These are phyloP conservation scores for Castanea mollissima DNA, from an alignment of 306 rosid species.

Conservation along the genomic window DNA sequence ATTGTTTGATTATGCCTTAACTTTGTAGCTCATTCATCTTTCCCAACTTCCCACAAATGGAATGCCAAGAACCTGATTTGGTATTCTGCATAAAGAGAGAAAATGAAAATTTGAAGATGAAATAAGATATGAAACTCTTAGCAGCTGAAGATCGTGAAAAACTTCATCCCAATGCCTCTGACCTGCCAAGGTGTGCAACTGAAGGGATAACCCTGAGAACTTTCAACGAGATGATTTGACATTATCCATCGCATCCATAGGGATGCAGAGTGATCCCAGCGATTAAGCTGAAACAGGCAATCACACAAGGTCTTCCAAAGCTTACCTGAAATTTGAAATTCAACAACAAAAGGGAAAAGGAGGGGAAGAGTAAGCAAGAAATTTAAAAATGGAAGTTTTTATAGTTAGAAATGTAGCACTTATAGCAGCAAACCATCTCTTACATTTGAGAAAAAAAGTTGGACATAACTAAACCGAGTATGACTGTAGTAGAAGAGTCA, in stretches of 20 bases:
- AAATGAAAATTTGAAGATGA: neutral
- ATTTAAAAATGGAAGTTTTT: neutral
- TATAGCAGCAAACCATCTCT: neutral
- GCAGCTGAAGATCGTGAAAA: neutral
- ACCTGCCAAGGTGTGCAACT: neutral
- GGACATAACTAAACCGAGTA: neutral
- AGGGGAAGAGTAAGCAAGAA: neutral
- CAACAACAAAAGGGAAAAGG: neutral
- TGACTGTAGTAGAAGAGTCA: neutral
- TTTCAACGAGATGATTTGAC: neutral
- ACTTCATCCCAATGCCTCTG: neutral
- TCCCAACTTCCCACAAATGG: neutral
- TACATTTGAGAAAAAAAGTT: neutral
- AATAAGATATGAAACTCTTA: neutral
- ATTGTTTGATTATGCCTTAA: neutral
- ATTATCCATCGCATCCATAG: neutral
- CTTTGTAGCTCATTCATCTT: neutral
- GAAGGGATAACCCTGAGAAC: neutral
- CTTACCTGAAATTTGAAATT: neutral
- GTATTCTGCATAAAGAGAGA: neutral
- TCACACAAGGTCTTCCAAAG: neutral
- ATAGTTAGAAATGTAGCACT: neutral
- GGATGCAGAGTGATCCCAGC: neutral
- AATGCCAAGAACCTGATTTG: neutral
- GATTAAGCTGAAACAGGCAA: neutral